Evolutionary conservation across 805 yeast species (phyloP).

Genomic region (Vanderwaltozyma yarrowii): DNA sequence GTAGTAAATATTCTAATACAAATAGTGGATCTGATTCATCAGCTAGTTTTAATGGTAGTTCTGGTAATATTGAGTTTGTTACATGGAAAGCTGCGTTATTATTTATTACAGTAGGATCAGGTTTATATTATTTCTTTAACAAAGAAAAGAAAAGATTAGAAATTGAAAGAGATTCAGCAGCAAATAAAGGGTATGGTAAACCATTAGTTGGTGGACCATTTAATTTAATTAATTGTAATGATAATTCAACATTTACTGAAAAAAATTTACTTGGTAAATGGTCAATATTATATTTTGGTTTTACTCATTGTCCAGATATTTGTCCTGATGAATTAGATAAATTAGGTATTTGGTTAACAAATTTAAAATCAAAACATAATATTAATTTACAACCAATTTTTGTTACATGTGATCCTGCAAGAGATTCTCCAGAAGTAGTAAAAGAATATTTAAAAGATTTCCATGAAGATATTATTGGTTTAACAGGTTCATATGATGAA

Average conservation of each 20-base stretch:
- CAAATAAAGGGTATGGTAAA: constrained; percentile 80
- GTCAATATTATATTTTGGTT: constrained; percentile 86
- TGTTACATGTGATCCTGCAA: constrained; percentile 93
- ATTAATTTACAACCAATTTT: constrained; percentile 70
- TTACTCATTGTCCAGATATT: constrained; percentile 95
- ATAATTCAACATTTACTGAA: constrained; percentile 58
- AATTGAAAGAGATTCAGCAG: constrained; percentile 69
- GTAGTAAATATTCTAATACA: constrained; percentile 31
- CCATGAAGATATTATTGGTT: constrained; percentile 80
- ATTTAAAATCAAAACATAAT: constrained; percentile 48
- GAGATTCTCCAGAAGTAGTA: constrained; percentile 81
- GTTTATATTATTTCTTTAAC: constrained; percentile 58
- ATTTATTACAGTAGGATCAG: constrained; percentile 61
- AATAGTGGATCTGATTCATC: constrained; percentile 12
- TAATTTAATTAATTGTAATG: constrained; percentile 57
- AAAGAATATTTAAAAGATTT: constrained; percentile 79
- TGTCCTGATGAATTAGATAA: constrained; percentile 98
- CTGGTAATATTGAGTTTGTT: constrained; percentile 50
- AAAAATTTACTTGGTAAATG: constrained; percentile 69
- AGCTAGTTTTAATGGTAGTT: constrained; percentile 25
- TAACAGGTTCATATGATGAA: constrained; percentile 84
- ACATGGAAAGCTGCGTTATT: constrained; percentile 76
- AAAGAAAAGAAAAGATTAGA: constrained; percentile 68
- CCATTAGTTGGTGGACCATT: constrained; percentile 93
- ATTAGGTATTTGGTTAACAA: constrained; percentile 56